Base-by-base conservation (phyloP, 1,284 basidiomycete genomes). In the Naganishia sp. region DNA sequence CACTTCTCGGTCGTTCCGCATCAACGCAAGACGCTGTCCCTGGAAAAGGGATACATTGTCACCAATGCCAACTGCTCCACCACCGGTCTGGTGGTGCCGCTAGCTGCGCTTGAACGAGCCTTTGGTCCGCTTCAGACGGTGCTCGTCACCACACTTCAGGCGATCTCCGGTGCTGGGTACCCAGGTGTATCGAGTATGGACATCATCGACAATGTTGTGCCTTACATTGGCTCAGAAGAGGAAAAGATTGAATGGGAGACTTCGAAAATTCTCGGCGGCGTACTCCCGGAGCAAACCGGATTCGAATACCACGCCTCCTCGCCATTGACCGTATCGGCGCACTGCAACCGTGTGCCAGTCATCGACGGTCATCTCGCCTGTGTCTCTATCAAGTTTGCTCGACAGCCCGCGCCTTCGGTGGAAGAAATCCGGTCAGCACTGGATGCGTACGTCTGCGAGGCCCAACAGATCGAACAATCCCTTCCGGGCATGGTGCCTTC, bases 51-150 rank as follows among this genome's bases (percentile, higher is more conserved):
- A 3, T 99, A 93, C 84, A 95, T 99, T 78, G 88, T 99, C 70
- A 95, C 93, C 66, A 99, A 99, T 79, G 96, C 96, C 72, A 99
- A 99, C 82, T 99, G 96, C 82, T 92, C 92, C 43, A 98, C 96
- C 18, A 99, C 96, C 1, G 95, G 90, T 31, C 84, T 91, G 70
- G 93, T 96, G 69, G 88, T 99, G 50, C 93, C 94, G 15, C 87
- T 99, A 71, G 87, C 88, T 65, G 95, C 95, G 0, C 86, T 99
- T 72, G 94, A 98, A 81, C 87, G 86, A 70, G 85, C 88, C 0
- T 99, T 99, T 72, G 96, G 96, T 1, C 93, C 94, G 16, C 83
- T 99, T 73, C 92, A 97, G 74, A 86, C 87, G 13, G 87, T 93
- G 72, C 82, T 97, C 75, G 89, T 94, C 75, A 95, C 92, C 25